phyloP scores from a whole-genome alignment of 306 rosid genomes.

The Inga leiocalycina region DNA sequence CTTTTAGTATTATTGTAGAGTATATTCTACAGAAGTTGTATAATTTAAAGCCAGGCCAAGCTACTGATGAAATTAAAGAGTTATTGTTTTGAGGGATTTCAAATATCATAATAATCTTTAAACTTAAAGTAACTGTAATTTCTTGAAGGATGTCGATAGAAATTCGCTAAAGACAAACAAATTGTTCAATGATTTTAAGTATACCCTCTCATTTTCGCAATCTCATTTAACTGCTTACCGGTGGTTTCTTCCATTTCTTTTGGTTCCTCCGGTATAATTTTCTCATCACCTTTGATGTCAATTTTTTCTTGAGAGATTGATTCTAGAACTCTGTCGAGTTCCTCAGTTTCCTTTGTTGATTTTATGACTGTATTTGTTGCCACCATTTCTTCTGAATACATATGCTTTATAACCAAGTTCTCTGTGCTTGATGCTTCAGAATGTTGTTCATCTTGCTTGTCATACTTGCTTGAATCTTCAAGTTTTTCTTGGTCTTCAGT shows the following conservation, averaged over 20 bases:
- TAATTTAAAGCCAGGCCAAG: background rate
- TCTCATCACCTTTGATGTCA: slow-evolving; percentile 5
- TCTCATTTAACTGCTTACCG: background rate
- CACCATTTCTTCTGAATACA: slow-evolving; percentile 17
- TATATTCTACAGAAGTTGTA: background rate
- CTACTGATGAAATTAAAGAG: background rate
- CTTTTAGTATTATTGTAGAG: background rate
- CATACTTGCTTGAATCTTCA: slow-evolving; percentile 21
- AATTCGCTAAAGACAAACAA: background rate
- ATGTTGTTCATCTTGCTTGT: slow-evolving; percentile 27
- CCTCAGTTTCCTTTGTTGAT: slow-evolving; percentile 16
- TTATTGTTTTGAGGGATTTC: background rate
- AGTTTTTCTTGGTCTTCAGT: slow-evolving; percentile 20
- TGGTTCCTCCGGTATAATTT: slow-evolving; percentile 11
- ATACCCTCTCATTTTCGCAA: slow-evolving; percentile 16
- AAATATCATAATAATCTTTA: background rate
- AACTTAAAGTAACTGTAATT: background rate
- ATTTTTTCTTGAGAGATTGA: slow-evolving; percentile 5
- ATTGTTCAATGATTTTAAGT: slow-evolving; percentile 1
- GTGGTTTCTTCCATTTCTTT: slow-evolving; percentile 5
- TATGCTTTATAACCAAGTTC: background rate
- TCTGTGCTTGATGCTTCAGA: slow-evolving; percentile 11
- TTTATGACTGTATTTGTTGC: slow-evolving; percentile 19
- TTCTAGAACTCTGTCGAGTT: slow-evolving; percentile 6
- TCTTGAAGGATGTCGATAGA: background rate